Evolutionary conservation across 1,284 basidiomycete genomes (phyloP).

Genomic region (Puccinia coronata): DNA sequence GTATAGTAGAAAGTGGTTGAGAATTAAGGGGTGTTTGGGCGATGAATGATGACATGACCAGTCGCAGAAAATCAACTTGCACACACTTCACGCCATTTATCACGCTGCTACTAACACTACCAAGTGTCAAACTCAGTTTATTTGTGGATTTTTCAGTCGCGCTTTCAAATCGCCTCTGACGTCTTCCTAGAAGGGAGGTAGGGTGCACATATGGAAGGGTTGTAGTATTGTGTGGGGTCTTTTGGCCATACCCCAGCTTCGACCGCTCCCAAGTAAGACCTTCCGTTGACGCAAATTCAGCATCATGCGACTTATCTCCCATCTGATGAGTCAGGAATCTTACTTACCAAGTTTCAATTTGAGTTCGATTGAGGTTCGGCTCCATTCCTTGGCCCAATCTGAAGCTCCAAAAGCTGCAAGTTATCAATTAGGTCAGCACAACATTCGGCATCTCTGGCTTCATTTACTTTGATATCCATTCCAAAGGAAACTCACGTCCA

Average conservation of each 20-base stretch:
- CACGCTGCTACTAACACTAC: too few species aligned
- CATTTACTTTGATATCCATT: neutral
- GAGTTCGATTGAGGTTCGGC: neutral
- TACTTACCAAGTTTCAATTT: slow-evolving; percentile 10
- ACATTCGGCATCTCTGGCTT: neutral
- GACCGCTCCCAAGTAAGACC: slow-evolving; percentile 66
- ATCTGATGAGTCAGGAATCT: neutral
- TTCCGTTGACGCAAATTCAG: too few species aligned
- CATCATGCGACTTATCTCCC: too few species aligned
- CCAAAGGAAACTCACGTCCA: slow-evolving; percentile 39
- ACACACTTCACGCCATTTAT: too few species aligned
- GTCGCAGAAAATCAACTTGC: too few species aligned
- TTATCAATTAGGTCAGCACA: neutral
- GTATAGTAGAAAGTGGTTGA: too few species aligned
- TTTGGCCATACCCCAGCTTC: slow-evolving; percentile 66
- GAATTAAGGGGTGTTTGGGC: too few species aligned
- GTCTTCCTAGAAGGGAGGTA: neutral
- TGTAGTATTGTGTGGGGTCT: slow-evolving; percentile 65
- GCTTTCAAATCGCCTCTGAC: too few species aligned
- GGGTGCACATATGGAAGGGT: slow-evolving; percentile 67
- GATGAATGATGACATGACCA: too few species aligned
- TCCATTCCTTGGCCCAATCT: slow-evolving; percentile 62
- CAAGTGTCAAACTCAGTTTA: too few species aligned
- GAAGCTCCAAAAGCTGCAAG: slow-evolving; percentile 69
- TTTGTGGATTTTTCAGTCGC: too few species aligned